Base-by-base conservation (phyloP, 2,329 filamentous ascomycete genomes). In the Fusarium sp. region DNA sequence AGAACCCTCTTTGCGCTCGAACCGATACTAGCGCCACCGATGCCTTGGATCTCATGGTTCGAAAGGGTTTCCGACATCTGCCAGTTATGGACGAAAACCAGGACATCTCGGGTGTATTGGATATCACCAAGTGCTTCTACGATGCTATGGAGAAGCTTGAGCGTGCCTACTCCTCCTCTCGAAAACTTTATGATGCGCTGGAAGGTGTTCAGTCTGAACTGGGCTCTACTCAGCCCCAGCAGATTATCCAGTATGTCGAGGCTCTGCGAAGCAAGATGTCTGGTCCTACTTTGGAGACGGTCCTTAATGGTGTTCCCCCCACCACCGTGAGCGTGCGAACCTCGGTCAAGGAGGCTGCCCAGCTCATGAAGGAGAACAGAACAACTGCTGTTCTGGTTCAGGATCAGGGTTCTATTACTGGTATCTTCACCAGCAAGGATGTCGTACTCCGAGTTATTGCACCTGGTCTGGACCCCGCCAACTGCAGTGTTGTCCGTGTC, bases 41-140 rank as follows among this genome's bases (percentile, higher is more conserved):
- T 84, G 96, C 96, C 33, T 84, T 99, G 68, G 95, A 99, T 80
- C 87, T 98, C 60, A 99, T 99, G 96, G 96, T 99, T 59, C 89
- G 95, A 74, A 98, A 98, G 83, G 96, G 96, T 19, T 99, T 99
- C 85, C 90, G 96, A 73, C 96, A 99, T 84, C 82, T 99, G 77
- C 96, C 96, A 5, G 96, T 99, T 71, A 99, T 99, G 96, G 96
- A 99, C 81, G 96, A 99, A 84, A 98, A 99, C 80, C 96, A 99
- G 82, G 95, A 99, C 77, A 99, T 99, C 67, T 97, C 94, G 9
- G 96, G 96, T 84, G 94, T 99, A 72, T 85, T 99, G 56, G 96
- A 99, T 81, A 99, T 99, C 75, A 99, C 96, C 59, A 99, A 98
- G 83, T 99, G 96, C 83, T 99, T 99, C 82, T 99, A 99, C 82